Evolutionary conservation across 257 asterid species (phyloP).

Genomic region (Rehmannia glutinosa): DNA sequence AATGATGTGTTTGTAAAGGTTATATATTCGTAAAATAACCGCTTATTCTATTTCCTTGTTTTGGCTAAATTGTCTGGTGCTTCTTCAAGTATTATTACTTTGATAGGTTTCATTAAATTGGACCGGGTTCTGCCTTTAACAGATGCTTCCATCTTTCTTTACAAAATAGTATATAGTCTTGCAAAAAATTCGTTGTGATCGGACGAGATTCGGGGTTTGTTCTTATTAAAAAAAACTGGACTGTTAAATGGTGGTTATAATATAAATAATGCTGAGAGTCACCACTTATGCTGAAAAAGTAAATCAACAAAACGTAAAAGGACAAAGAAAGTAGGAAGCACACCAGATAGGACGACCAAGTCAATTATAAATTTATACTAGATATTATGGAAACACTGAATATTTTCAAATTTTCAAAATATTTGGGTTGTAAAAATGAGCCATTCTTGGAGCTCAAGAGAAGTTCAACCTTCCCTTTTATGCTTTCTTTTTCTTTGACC

Average conservation of each 20-base stretch:
- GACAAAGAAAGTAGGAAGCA: background rate
- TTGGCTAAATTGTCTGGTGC: background rate
- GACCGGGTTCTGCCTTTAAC: background rate
- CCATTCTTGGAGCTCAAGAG: background rate
- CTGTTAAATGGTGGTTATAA: background rate
- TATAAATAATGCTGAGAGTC: background rate
- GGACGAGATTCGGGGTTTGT: background rate
- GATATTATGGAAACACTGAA: background rate
- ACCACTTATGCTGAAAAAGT: background rate
- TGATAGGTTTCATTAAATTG: background rate
- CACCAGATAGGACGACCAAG: background rate
- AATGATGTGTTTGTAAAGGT: background rate
- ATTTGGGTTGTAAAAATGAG: background rate
- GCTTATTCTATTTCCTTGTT: background rate
- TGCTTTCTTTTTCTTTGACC: constrained; percentile 3
- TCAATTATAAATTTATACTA: background rate
- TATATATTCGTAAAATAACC: too few species aligned
- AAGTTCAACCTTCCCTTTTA: background rate
- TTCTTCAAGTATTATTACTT: background rate
- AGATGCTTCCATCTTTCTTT: background rate
- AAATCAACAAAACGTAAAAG: background rate
- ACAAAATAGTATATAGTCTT: background rate
- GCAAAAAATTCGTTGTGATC: background rate
- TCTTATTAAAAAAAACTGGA: background rate
- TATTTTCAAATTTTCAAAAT: too few species aligned